A percentile compares a stretch with the other conserved stretches of the same genome.
These are phyloP conservation scores for Pestalotiopsis fici DNA, from an alignment of 2,329 filamentous ascomycete genomes.

Conservation along the genomic window DNA sequence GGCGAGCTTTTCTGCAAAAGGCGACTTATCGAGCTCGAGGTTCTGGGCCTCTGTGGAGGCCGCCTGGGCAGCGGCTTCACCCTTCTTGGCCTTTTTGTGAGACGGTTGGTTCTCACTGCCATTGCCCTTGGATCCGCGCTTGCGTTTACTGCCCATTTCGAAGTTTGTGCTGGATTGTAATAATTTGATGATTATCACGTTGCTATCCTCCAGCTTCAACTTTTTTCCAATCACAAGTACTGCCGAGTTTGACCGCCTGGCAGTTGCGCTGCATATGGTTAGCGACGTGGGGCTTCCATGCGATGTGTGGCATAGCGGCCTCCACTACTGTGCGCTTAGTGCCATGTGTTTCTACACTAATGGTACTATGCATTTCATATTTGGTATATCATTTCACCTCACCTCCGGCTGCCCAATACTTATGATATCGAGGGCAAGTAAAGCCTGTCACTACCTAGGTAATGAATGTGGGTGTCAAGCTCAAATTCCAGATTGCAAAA, in stretches of 20 bases:
- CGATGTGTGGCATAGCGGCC: no score
- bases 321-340: no score
- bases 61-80: constrained; percentile 24
- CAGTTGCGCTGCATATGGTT: background rate
- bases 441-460: no score
- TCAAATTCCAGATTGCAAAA: no score
- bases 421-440: no score
- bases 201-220: background rate
- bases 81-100: constrained; percentile 37
- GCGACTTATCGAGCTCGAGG: constrained; percentile 37
- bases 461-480: no score
- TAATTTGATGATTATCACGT: background rate
- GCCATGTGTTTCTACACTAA: background rate
- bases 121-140: constrained; percentile 36
- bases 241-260: constrained; percentile 1
- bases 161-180: background rate
- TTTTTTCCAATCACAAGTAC: constrained; percentile 4
- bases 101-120: constrained; percentile 26
- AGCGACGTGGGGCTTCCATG: background rate
- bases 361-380: no score
- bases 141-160: constrained; percentile 43
- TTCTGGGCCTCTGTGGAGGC: constrained; percentile 15
- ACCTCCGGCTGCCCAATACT: no score
- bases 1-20: constrained; percentile 54
- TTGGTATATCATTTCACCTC: no score